phyloP scores from a whole-genome alignment of 257 asterid species.

The Scutellaria barbata region DNA sequence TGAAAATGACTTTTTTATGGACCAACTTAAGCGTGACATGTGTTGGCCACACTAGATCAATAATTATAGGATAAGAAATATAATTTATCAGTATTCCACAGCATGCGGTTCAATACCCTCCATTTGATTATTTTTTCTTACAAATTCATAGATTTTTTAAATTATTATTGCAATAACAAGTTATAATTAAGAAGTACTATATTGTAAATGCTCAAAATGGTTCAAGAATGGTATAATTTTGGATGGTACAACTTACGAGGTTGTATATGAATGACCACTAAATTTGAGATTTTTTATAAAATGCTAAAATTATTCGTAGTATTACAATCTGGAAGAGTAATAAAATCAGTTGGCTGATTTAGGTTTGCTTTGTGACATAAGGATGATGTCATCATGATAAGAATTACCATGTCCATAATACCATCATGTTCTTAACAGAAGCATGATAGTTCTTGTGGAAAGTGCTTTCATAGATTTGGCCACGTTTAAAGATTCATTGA shows the following conservation, averaged over 20 bases:
- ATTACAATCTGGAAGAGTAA: not conserved
- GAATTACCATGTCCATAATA: not conserved
- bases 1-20: slow-evolving; percentile 30
- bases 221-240: too few species aligned
- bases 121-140: too few species aligned
- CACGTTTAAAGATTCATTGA: not conserved
- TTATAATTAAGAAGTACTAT: too few species aligned
- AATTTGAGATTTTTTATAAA: not conserved
- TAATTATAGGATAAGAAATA: not conserved
- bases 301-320: not conserved
- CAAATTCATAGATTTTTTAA: too few species aligned
- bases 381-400: slow-evolving; percentile 30
- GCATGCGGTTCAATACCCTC: slow-evolving; percentile 28
- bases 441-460: slow-evolving; percentile 4
- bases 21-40: slow-evolving; percentile 32
- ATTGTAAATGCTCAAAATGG: too few species aligned
- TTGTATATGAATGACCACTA: too few species aligned
- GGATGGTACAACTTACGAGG: too few species aligned
- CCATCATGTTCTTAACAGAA: not conserved
- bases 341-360: slow-evolving; percentile 8
- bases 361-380: slow-evolving; percentile 21
- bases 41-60: slow-evolving; percentile 35
- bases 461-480: slow-evolving; percentile 4
- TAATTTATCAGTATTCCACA: not conserved
- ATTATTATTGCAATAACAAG: too few species aligned